Evolutionary conservation across 2,329 filamentous ascomycete species (phyloP).

Genomic region (Coleophoma crateriformis): DNA sequence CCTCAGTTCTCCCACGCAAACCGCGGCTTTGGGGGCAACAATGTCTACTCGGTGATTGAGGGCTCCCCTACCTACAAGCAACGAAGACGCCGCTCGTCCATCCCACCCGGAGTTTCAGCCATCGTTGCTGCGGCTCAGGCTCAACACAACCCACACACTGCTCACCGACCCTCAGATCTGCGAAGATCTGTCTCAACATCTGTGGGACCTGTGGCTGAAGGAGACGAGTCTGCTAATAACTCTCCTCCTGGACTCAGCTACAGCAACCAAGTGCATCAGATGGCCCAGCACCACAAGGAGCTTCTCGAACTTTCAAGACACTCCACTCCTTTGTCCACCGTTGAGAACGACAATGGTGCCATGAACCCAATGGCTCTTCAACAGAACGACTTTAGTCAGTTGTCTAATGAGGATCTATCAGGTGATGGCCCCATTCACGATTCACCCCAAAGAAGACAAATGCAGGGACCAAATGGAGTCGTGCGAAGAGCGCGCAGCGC

Average conservation of each 20-base stretch:
- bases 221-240: slow-evolving; percentile 72
- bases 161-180: slow-evolving; percentile 82
- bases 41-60: slow-evolving; percentile 93
- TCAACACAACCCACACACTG: slow-evolving; percentile 43
- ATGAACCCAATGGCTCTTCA: slow-evolving; percentile 66
- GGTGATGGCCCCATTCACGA: slow-evolving; percentile 54
- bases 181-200: slow-evolving; percentile 86
- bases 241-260: slow-evolving; percentile 74
- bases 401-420: slow-evolving; percentile 57
- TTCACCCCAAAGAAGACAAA: slow-evolving; percentile 51
- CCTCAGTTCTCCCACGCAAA: slow-evolving; percentile 71
- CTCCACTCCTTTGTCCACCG: slow-evolving; percentile 79
- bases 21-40: slow-evolving; percentile 62
- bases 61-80: slow-evolving; percentile 99
- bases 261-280: slow-evolving; percentile 61
- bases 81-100: slow-evolving; percentile 85
- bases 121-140: slow-evolving; percentile 59
- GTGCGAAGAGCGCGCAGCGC: slow-evolving; percentile 88
- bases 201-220: slow-evolving; percentile 74
- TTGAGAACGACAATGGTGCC: slow-evolving; percentile 71
- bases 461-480: slow-evolving; percentile 68
- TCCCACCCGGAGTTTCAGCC: slow-evolving; percentile 70
- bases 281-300: slow-evolving; percentile 69
- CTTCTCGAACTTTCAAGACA: slow-evolving; percentile 80
- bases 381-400: slow-evolving; percentile 62